These are phyloP conservation scores for Diaporthe batatas DNA, from an alignment of 2,329 filamentous ascomycete genomes.

Conservation along the genomic window DNA sequence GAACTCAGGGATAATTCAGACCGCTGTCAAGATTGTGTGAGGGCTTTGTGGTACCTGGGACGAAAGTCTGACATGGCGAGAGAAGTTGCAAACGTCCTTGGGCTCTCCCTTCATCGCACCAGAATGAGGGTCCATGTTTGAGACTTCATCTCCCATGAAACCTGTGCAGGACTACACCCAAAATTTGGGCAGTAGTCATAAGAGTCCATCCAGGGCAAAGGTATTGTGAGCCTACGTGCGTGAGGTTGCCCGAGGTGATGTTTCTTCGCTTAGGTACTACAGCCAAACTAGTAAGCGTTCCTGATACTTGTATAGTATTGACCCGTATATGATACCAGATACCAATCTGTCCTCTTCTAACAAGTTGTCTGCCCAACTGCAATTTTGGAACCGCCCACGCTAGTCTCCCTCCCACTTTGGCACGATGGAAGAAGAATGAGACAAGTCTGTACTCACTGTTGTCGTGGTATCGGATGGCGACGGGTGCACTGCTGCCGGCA, in stretches of 20 bases:
- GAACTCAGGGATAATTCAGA: constrained; percentile 46
- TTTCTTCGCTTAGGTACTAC: not conserved
- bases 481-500: too few species aligned
- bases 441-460: too few species aligned
- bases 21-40: constrained; percentile 63
- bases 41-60: constrained; percentile 66
- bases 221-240: not conserved
- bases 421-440: too few species aligned
- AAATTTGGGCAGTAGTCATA: not conserved
- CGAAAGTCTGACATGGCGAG: constrained; percentile 64
- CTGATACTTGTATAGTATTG: not conserved
- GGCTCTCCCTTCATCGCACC: constrained; percentile 11
- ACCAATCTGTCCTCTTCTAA: not conserved
- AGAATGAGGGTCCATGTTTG: constrained; percentile 17
- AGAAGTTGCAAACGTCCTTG: constrained; percentile 38
- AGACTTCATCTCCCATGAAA: not conserved
- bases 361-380: not conserved
- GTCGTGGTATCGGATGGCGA: too few species aligned
- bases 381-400: not conserved
- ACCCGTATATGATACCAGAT: not conserved
- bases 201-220: not conserved
- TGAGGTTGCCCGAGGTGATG: not conserved
- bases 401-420: not conserved
- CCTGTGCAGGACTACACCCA: not conserved
- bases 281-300: not conserved